These are phyloP conservation scores for Tetrahymena malaccensis DNA, from an alignment of 73 alveolate species.

Conservation along the genomic window DNA sequence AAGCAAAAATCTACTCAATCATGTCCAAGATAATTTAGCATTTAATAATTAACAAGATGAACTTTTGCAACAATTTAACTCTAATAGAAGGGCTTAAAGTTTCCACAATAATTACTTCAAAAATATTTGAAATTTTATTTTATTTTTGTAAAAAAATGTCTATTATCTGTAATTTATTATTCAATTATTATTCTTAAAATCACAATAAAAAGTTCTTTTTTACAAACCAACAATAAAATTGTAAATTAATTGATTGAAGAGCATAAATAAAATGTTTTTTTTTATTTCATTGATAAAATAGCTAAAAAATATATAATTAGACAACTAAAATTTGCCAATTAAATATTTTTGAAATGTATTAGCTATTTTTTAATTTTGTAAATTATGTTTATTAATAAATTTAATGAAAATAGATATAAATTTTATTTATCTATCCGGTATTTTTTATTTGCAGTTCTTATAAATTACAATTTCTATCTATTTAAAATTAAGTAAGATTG, in stretches of 20 bases:
- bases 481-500: background rate
- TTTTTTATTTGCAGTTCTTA: background rate
- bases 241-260: no score
- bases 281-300: no score
- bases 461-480: background rate
- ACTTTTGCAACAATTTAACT: background rate
- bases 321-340: no score
- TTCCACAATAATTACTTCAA: background rate
- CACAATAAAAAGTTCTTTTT: no score
- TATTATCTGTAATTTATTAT: background rate
- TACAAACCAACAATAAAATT: no score
- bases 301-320: no score
- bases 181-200: background rate
- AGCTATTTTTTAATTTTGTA: no score
- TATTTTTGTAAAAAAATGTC: no score
- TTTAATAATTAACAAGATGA: background rate
- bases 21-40: background rate
- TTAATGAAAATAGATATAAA: no score
- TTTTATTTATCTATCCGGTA: background rate
- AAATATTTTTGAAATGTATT: no score
- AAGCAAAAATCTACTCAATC: background rate
- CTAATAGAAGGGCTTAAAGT: background rate
- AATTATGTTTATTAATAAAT: no score
- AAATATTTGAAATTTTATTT: background rate
- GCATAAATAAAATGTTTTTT: no score